These are phyloP conservation scores for Sarocladium brachiariae DNA, from an alignment of 2,329 filamentous ascomycete species.

Conservation along the genomic window DNA sequence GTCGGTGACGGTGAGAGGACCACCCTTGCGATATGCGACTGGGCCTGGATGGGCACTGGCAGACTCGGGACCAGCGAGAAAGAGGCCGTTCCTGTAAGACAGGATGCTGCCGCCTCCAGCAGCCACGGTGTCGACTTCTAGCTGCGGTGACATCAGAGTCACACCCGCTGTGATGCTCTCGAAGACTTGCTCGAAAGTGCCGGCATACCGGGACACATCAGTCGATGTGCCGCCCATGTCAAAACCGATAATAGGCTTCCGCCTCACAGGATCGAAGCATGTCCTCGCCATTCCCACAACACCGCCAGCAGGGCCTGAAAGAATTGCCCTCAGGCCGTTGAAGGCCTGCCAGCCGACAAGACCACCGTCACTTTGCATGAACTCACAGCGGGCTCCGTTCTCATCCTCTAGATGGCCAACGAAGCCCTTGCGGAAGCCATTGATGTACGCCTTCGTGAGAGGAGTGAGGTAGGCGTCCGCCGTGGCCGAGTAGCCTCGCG, in stretches of 20 bases:
- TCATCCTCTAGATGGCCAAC: constrained; percentile 65
- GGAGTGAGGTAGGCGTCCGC: constrained; percentile 38
- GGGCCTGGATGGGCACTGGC: constrained; percentile 85
- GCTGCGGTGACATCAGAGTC: constrained; percentile 83
- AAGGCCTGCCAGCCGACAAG: constrained; percentile 71
- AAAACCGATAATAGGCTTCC: constrained; percentile 84
- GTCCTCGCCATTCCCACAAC: constrained; percentile 90
- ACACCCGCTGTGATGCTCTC: constrained; percentile 93
- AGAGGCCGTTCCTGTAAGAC: constrained; percentile 61
- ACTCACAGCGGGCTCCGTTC: constrained; percentile 76
- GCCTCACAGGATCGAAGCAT: constrained; percentile 76
- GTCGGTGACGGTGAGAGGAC: constrained; percentile 83
- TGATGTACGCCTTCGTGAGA: constrained; percentile 37
- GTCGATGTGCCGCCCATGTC: constrained; percentile 93
- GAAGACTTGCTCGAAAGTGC: constrained; percentile 76
- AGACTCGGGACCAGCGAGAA: constrained; percentile 84
- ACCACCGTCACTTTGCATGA: constrained; percentile 85
- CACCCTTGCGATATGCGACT: constrained; percentile 83
- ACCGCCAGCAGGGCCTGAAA: constrained; percentile 83
- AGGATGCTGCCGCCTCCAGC: constrained; percentile 33
- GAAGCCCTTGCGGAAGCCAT: constrained; percentile 77
- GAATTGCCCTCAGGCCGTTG: constrained; percentile 74
- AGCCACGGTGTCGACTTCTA: constrained; percentile 92
- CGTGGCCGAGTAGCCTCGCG: constrained; percentile 35
- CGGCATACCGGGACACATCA: constrained; percentile 80